Evolutionary conservation across 2,329 filamentous ascomycete genomes (phyloP).

Genomic region (Colletotrichum karsti): DNA sequence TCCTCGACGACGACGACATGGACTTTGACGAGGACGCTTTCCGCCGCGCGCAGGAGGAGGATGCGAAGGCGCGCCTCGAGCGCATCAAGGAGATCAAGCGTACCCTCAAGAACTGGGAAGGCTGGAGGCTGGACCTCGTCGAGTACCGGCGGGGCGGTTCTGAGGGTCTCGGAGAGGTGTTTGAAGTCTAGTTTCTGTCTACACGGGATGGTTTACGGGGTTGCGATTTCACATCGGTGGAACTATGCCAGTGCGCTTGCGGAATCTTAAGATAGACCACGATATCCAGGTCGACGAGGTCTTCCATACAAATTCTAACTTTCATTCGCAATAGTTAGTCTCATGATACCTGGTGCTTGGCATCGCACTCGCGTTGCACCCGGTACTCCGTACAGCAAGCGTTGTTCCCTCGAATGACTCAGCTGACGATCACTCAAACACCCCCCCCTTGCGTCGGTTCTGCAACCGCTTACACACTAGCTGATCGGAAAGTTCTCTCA

Average conservation of each 20-base stretch:
- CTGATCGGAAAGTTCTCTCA: too few relatives aligned
- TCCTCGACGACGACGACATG: conserved; percentile 65
- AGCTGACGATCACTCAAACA: neutral
- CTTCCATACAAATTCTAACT: neutral
- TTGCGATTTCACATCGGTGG: neutral
- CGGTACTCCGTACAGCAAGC: too few relatives aligned
- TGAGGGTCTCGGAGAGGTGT: conserved; percentile 70
- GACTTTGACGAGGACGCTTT: conserved; percentile 76
- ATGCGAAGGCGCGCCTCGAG: conserved; percentile 66
- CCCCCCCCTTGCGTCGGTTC: neutral
- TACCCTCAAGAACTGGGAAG: conserved; percentile 72
- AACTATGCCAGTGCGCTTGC: neutral
- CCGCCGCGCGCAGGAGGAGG: conserved; percentile 69
- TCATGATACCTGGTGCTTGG: too few relatives aligned
- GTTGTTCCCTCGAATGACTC: neutral
- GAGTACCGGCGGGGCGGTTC: conserved; percentile 65
- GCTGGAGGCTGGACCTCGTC: conserved; percentile 72
- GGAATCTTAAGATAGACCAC: neutral
- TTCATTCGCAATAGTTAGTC: neutral
- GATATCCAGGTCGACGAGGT: neutral
- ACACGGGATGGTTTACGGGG: neutral
- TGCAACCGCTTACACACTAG: neutral
- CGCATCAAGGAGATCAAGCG: conserved; percentile 72
- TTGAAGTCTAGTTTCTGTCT: conserved; percentile 59
- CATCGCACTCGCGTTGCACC: neutral